Evolutionary conservation across 306 rosid species (phyloP).

Genomic region (Fragaria vesca): DNA sequence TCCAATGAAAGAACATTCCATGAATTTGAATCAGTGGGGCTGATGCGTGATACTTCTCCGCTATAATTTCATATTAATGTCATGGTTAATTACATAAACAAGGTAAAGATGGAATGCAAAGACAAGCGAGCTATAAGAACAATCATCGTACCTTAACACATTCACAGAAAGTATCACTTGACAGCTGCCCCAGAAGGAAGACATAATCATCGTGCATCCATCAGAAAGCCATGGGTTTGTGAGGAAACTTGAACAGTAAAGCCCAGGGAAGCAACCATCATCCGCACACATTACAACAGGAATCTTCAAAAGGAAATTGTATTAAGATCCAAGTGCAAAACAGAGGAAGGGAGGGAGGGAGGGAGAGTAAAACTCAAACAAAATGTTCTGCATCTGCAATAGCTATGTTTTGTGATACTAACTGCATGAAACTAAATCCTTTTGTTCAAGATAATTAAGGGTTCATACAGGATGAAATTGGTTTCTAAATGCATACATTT

Average conservation of each 20-base stretch:
- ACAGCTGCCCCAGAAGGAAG: constrained; percentile 73
- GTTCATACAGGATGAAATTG: background rate
- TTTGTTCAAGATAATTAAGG: background rate
- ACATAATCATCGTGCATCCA: constrained; percentile 62
- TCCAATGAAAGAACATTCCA: constrained; percentile 80
- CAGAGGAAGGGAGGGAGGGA: background rate
- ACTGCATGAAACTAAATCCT: background rate
- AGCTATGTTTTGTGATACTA: background rate
- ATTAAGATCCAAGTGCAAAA: background rate
- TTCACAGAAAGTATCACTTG: constrained; percentile 74
- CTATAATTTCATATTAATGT: constrained; percentile 42
- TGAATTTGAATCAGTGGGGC: constrained; percentile 67
- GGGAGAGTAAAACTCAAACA: background rate
- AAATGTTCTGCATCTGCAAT: background rate
- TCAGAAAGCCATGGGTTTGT: constrained; percentile 78
- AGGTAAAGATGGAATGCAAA: background rate
- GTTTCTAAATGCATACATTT: background rate
- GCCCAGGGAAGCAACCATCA: constrained; percentile 81
- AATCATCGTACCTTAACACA: constrained; percentile 49
- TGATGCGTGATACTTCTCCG: constrained; percentile 61
- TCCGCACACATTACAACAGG: constrained; percentile 73
- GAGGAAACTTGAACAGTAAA: constrained; percentile 51
- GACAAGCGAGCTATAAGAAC: constrained; percentile 22
- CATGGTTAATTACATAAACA: constrained; percentile 17
- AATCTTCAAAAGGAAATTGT: constrained; percentile 43